A percentile compares a stretch with the other conserved stretches of the same genome.
phyloP scores from a whole-genome alignment of 495 filamentous ascomycete species.

The Annulohypoxylon nitens region DNA sequence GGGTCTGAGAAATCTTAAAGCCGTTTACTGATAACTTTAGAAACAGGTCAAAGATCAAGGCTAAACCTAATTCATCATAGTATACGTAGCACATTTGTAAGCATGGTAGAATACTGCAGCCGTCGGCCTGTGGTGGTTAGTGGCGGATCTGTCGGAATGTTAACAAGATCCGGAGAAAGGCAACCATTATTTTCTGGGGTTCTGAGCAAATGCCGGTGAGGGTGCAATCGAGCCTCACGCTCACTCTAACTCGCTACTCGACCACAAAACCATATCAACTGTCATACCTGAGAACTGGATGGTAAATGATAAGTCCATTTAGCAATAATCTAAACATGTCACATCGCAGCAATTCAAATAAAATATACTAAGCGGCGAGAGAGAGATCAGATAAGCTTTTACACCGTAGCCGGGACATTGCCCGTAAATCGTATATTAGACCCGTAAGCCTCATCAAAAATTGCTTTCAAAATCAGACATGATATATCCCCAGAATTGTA shows the following conservation, averaged over 20 bases:
- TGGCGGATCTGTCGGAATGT: constrained; percentile 34
- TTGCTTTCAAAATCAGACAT: constrained; percentile 33
- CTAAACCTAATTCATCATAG: not conserved
- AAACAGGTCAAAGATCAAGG: not conserved
- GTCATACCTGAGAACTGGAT: not conserved
- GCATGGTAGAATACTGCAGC: not conserved
- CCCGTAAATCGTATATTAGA: constrained; percentile 41
- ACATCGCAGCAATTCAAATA: constrained; percentile 7
- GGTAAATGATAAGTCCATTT: not conserved
- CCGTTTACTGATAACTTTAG: constrained; percentile 1
- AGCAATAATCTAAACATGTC: constrained; percentile 6
- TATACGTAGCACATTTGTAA: constrained; percentile 25
- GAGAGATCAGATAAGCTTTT: constrained; percentile 11
- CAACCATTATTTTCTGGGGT: constrained; percentile 4
- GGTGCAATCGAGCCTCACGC: constrained; percentile 24
- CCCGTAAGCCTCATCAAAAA: constrained; percentile 19
- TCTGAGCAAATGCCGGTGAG: constrained; percentile 26
- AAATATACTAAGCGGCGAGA: not conserved
- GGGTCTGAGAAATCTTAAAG: not conserved
- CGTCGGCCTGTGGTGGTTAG: not conserved
- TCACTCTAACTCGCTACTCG: not conserved
- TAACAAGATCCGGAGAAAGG: constrained; percentile 15
- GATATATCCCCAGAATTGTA: constrained; percentile 32
- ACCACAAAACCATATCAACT: not conserved
- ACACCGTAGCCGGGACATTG: constrained; percentile 17